phyloP scores from a whole-genome alignment of 148 eudicot genomes.

The Chenopodium quinoa region DNA sequence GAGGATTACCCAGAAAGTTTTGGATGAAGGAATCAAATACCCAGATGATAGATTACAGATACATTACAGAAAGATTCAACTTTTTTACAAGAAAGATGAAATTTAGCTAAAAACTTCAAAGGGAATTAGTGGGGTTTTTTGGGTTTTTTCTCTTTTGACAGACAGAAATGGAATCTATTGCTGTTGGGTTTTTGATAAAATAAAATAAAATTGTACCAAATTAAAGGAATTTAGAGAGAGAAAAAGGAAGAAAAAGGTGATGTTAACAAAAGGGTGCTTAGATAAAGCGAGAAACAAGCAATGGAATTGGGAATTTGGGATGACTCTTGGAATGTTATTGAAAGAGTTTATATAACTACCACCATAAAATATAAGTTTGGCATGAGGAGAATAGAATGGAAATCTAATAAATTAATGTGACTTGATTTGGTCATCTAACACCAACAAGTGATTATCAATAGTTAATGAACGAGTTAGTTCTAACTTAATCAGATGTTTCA shows the following conservation, averaged over 20 bases:
- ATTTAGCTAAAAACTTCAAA: background rate
- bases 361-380: background rate
- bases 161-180: background rate
- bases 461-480: too few species aligned
- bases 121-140: background rate
- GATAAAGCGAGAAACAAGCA: background rate
- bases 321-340: slow-evolving; percentile 10
- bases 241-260: slow-evolving; percentile 3
- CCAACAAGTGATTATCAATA: too few species aligned
- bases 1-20: slow-evolving; percentile 15
- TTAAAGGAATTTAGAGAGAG: background rate
- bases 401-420: slow-evolving; percentile 15
- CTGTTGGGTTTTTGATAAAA: background rate
- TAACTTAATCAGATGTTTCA: too few species aligned
- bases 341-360: background rate
- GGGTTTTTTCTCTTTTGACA: background rate
- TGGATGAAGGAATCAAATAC: slow-evolving; percentile 22
- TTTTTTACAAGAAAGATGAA: background rate
- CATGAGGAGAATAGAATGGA: background rate
- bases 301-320: background rate
- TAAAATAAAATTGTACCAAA: background rate
- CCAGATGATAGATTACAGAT: slow-evolving; percentile 19
- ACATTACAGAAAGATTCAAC: background rate
- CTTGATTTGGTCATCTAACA: slow-evolving; percentile 10
- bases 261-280: slow-evolving; percentile 2